Conservation (phyloP, 257 asterid species). For the Nicotiana attenuata region DNA sequence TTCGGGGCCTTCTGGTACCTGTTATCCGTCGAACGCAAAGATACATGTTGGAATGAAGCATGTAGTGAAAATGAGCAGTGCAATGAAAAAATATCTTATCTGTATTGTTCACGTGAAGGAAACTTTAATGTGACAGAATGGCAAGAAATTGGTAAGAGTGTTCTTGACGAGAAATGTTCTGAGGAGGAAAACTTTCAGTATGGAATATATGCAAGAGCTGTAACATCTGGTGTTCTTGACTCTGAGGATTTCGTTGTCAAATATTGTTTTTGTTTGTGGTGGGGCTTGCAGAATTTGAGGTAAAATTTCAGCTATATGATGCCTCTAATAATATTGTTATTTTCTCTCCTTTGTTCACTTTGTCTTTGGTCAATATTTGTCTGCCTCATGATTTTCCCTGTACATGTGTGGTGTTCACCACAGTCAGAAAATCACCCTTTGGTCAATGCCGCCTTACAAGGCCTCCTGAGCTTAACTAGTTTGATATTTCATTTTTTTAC, state of each 20-base stretch:
- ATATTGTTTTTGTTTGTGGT: slow-evolving; percentile 87
- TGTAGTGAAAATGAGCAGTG: slow-evolving; percentile 50
- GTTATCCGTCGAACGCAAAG: slow-evolving; percentile 79
- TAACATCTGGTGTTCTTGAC: slow-evolving; percentile 60
- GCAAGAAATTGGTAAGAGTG: slow-evolving; percentile 41
- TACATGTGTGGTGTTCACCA: not conserved
- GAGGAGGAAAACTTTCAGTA: slow-evolving; percentile 45
- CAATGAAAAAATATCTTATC: slow-evolving; percentile 19
- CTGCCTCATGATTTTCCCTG: not conserved
- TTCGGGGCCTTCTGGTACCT: slow-evolving; percentile 93
- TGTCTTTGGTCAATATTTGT: not conserved
- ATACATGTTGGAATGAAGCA: slow-evolving; percentile 79
- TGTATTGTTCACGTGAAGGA: slow-evolving; percentile 62
- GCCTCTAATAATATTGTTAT: not conserved
- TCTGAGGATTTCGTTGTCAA: slow-evolving; percentile 56
- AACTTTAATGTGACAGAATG: slow-evolving; percentile 40
- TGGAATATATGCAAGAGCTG: slow-evolving; percentile 76
- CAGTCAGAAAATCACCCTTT: not conserved
- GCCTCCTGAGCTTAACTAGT: not conserved
- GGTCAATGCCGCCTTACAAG: not conserved
- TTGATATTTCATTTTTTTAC: slow-evolving; percentile 16
- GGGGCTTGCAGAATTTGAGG: slow-evolving; percentile 94
- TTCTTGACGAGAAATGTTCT: slow-evolving; percentile 55
- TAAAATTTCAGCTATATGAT: slow-evolving; percentile 13
- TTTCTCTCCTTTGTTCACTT: not conserved